Evolutionary conservation across 805 yeast species (phyloP).

Genomic region (Groenewaldozyma salmanticensis): DNA sequence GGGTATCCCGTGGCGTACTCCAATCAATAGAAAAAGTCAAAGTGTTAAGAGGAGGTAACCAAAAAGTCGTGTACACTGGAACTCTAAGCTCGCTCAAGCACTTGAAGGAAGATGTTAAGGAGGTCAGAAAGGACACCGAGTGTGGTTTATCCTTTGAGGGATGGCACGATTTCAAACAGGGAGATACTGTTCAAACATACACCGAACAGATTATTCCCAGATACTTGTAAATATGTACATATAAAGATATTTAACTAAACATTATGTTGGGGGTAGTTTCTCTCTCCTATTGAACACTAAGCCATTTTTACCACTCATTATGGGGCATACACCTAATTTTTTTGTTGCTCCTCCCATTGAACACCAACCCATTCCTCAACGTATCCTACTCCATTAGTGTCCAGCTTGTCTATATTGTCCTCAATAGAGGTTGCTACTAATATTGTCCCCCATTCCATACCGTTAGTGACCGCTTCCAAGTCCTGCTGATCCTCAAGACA

Average conservation of each 20-base stretch:
- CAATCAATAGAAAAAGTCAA: conserved; percentile 49
- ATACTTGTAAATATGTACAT: conserved; percentile 24
- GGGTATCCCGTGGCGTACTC: conserved; percentile 59
- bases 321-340: background rate
- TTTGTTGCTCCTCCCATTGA: conserved; percentile 57
- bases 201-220: conserved; percentile 57
- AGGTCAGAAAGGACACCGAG: conserved; percentile 76
- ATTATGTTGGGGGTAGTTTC: no score
- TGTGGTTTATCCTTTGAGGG: conserved; percentile 71
- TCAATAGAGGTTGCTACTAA: conserved; percentile 70
- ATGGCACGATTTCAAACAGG: conserved; percentile 62
- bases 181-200: conserved; percentile 64
- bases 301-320: no score
- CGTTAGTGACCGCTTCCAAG: conserved; percentile 40
- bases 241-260: conserved; percentile 3
- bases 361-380: conserved; percentile 74
- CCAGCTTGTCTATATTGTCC: conserved; percentile 42
- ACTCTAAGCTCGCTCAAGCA: conserved; percentile 65
- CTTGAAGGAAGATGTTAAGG: conserved; percentile 66
- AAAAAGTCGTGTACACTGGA: conserved; percentile 45
- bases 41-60: conserved; percentile 38
- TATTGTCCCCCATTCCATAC: conserved; percentile 98
- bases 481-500: conserved; percentile 53
- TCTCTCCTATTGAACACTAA: background rate
- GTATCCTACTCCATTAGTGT: conserved; percentile 64